Base-by-base conservation (phyloP, 371 early-diverging fungal genomes). In the Mucor plumbeus region DNA sequence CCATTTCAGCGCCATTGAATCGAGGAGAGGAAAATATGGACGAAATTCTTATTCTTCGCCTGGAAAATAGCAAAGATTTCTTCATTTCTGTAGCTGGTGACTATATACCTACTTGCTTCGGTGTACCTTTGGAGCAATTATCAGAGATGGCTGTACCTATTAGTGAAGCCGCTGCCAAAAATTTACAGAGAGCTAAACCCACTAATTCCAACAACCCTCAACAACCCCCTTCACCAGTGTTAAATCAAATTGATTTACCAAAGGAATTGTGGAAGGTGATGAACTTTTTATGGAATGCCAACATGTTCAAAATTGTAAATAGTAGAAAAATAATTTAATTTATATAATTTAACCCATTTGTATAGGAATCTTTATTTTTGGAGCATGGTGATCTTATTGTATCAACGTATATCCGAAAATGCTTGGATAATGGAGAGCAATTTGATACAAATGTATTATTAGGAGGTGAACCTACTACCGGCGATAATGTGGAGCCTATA, bases 21-120 rank as follows among this genome's bases (percentile, higher is more conserved):
- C 80, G 82, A 5, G 89, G 86, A 13, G 59, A 70, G 14, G 88
- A 91, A 39, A 72, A 82, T 5, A 76, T 95, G 57, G 85, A 90
- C 7, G 95, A 93, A 60, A 92, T 93, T 17, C 69, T 96, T 36
- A 88, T 96, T n/a, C 69, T 97, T 15, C 90, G 93, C 50, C 69
- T 92, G 53, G 90, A 90, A 50, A 87, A 91, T 26, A 92, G 94
- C 31, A 91, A 91, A 48, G 96, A 96, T 64, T 90, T 88, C 61
- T 97, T 97, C 69, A 79, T 97, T 5, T 78, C 88, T 1, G 82
- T 95, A 4, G 79, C 81, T 4, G 96, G 91, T 9, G 67, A 75
- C 0, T 96, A 94, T 74, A 70, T 81, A 21, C 85, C 87, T 7
- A 92, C 94, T 4, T 90, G 90, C 69, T 94, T 93, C 71, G 95